A percentile compares a stretch with the other conserved stretches of the same genome.
These are phyloP conservation scores for Verticillium albo-atrum DNA, from an alignment of 2,329 filamentous ascomycete species.

Conservation along the genomic window DNA sequence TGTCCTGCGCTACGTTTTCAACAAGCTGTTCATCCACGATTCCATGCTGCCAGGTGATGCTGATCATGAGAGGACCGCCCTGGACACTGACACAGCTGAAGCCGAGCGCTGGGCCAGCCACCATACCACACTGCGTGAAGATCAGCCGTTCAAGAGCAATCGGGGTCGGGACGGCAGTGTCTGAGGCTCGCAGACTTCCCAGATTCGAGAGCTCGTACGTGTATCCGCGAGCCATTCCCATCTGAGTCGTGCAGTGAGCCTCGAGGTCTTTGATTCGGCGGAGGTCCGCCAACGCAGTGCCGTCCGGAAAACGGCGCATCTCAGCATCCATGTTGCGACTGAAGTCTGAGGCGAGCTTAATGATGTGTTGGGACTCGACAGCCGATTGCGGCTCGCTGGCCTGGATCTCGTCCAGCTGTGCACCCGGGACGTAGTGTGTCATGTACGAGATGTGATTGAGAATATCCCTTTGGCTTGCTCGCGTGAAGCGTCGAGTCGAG, in stretches of 20 bases:
- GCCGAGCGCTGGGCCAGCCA: not conserved
- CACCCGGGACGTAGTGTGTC: not conserved
- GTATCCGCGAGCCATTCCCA: not conserved
- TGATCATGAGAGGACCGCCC: not conserved
- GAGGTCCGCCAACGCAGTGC: not conserved
- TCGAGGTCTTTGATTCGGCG: not conserved
- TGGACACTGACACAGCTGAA: not conserved
- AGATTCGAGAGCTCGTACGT: not conserved
- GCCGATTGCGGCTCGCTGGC: not conserved
- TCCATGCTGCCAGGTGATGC: not conserved
- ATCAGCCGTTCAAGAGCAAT: not conserved
- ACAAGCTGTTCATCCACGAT: not conserved
- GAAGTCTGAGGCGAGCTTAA: not conserved
- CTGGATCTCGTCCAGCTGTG: not conserved
- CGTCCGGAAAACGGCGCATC: not conserved
- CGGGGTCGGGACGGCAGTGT: not conserved
- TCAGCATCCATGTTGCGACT: not conserved
- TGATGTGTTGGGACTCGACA: not conserved
- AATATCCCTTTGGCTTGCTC: not conserved
- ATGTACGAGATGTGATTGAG: not conserved
- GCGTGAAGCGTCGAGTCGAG: not conserved
- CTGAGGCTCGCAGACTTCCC: not conserved
- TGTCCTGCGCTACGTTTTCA: not conserved
- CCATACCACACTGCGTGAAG: not conserved
- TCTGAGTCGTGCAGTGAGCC: not conserved